Evolutionary conservation across 495 filamentous ascomycete species (phyloP), one percentile per base, ranked within the genome.

Genomic region (Hypomontagnella monticulosa): DNA sequence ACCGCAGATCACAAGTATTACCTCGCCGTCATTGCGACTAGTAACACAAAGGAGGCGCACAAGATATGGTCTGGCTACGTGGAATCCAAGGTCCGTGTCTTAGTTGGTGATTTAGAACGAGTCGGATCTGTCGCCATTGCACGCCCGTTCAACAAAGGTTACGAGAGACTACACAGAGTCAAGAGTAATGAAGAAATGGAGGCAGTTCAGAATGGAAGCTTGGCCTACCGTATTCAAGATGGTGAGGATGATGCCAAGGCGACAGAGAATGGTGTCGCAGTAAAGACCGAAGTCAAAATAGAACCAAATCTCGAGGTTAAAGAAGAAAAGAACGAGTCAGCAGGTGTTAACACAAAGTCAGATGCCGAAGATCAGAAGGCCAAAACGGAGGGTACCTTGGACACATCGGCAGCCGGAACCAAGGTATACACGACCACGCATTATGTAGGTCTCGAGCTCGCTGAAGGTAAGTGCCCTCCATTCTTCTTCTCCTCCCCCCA

Each of bases 1-100:
- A 96, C 96, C 1, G 69, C 85, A 36, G 93, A 88, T 51, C 97
- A 97, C 79, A 96, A 91, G 75, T 97, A 97, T 73, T 99, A 98
- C 74, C 85, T 99, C 44, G 89, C 88, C 59, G 88, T 98, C 56
- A 88, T 94, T 40, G 85, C 93, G n/a, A 88, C 91, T 0, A 93
- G 92, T 76, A 91, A 83, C 57, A 91, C 88, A 19, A 93, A 92
- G 68, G 92, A 97, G 61, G 89, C 90, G 1, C 90, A 96, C 67
- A 84, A 90, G 11, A 82, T 87, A 33, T 98, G 95, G 93, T 92
- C 92, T 30, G 94, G 95, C 7, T 86, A 92, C 33, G 91, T 99
- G 6, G 91, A 97, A 77, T 99, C 95, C 4, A 97, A 93, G 75
- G 84, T 98, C 37, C 88, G 95, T 46, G 80, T 91, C 50, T 83